Evolutionary conservation across 2,329 filamentous ascomycete genomes (phyloP).

Genomic region (Sordariomycetes sp.): DNA sequence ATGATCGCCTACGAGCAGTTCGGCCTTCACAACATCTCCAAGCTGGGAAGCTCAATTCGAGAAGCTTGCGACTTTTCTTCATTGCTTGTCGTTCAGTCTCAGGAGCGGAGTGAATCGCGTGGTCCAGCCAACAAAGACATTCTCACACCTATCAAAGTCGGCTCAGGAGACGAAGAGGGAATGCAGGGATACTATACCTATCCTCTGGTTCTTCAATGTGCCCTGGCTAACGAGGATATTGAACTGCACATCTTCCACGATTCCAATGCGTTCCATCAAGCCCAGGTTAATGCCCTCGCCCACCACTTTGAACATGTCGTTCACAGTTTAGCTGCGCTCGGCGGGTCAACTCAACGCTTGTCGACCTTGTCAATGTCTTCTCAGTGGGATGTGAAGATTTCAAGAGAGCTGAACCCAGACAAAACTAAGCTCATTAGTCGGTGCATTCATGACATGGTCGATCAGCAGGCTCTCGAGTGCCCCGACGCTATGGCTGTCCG

Average conservation of each 20-base stretch:
- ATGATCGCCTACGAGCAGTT: slow-evolving; percentile 12
- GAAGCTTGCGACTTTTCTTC: slow-evolving; percentile 2
- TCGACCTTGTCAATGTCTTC: background rate
- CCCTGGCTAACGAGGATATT: background rate
- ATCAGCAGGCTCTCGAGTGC: background rate
- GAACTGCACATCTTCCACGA: slow-evolving; percentile 2
- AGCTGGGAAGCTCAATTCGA: slow-evolving; percentile 4
- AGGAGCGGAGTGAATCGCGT: background rate
- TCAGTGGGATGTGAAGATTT: background rate
- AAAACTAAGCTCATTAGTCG: background rate
- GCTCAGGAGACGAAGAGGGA: background rate
- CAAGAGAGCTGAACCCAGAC: background rate
- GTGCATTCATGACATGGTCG: background rate
- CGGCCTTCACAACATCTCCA: slow-evolving; percentile 8
- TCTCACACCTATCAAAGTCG: background rate
- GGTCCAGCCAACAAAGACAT: slow-evolving; percentile 9
- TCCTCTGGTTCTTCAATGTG: slow-evolving; percentile 4
- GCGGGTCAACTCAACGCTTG: background rate
- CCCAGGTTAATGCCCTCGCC: slow-evolving; percentile 1
- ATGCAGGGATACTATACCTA: slow-evolving; percentile 6
- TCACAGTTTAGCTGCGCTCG: background rate
- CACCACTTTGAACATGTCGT: slow-evolving; percentile 3
- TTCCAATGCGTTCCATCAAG: background rate
- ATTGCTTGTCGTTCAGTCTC: slow-evolving; percentile 3
- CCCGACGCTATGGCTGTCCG: slow-evolving; percentile 25